phyloP scores from a whole-genome alignment of 345 rosid genomes.

The Corymbia maculata region DNA sequence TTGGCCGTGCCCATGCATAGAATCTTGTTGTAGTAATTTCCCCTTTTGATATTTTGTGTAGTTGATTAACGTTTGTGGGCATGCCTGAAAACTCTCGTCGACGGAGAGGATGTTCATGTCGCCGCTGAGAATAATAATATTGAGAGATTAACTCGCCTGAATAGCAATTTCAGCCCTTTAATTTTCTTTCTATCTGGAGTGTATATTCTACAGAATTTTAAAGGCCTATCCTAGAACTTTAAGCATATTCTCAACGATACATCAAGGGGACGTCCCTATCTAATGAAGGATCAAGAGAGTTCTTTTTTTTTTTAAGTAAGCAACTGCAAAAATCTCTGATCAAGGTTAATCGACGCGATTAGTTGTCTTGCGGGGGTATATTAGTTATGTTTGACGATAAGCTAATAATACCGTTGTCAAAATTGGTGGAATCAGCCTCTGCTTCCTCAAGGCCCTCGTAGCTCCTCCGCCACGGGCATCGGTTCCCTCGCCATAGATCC shows the following conservation, averaged over 20 bases:
- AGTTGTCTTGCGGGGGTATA: neutral
- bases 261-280: neutral
- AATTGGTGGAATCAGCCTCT: neutral
- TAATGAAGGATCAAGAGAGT: neutral
- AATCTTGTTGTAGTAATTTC: neutral
- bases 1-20: neutral
- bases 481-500: neutral
- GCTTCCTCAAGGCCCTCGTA: neutral
- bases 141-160: neutral
- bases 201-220: neutral
- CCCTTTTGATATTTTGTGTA: neutral
- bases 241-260: neutral
- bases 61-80: neutral
- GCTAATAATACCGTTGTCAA: neutral
- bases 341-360: neutral
- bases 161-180: neutral
- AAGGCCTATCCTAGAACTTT: neutral
- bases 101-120: neutral
- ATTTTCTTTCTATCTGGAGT: neutral
- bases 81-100: neutral
- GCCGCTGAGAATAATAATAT: neutral
- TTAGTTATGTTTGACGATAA: neutral
- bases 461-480: neutral
- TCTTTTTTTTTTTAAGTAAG: neutral
- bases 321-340: neutral